phyloP scores from a whole-genome alignment of 352 stramenopile genomes.

The Phytopythium sindhum region DNA sequence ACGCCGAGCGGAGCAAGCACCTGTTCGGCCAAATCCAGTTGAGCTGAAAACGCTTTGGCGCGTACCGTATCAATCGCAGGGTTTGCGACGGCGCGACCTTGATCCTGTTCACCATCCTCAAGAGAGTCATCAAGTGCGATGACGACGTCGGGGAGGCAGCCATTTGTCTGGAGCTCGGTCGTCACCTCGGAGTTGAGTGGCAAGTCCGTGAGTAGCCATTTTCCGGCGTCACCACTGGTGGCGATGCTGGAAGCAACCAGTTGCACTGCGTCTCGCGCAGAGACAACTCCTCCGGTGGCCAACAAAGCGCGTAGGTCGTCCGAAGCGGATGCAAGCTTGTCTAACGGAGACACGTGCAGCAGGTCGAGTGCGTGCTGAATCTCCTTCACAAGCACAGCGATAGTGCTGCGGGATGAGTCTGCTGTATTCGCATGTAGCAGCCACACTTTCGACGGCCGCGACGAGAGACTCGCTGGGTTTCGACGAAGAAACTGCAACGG shows the following conservation, averaged over 20 bases:
- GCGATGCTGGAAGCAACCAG: background rate
- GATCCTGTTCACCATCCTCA: constrained; percentile 12
- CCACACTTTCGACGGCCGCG: constrained; percentile 31
- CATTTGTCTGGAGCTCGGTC: constrained; percentile 30
- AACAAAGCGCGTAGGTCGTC: background rate
- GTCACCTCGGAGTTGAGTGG: constrained; percentile 31
- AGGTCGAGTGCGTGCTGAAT: background rate
- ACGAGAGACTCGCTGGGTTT: constrained; percentile 19
- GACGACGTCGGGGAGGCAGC: constrained; percentile 49
- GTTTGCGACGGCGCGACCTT: background rate
- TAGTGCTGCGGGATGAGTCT: background rate
- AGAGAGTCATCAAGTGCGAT: constrained; percentile 31
- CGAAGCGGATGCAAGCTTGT: background rate
- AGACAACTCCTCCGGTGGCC: background rate
- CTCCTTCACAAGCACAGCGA: background rate
- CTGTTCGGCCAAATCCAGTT: background rate
- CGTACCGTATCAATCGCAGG: background rate
- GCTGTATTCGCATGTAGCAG: constrained; percentile 10
- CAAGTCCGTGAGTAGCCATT: constrained; percentile 57
- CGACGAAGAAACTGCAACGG: constrained; percentile 46
- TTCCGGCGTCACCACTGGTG: constrained; percentile 2
- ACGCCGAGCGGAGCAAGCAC: constrained; percentile 4
- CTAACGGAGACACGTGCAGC: background rate
- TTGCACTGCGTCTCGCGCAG: background rate
- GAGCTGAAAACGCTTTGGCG: background rate